Evolutionary conservation across 345 rosid species (phyloP), one percentile per base, ranked within the genome.

Genomic region (Punica granatum): DNA sequence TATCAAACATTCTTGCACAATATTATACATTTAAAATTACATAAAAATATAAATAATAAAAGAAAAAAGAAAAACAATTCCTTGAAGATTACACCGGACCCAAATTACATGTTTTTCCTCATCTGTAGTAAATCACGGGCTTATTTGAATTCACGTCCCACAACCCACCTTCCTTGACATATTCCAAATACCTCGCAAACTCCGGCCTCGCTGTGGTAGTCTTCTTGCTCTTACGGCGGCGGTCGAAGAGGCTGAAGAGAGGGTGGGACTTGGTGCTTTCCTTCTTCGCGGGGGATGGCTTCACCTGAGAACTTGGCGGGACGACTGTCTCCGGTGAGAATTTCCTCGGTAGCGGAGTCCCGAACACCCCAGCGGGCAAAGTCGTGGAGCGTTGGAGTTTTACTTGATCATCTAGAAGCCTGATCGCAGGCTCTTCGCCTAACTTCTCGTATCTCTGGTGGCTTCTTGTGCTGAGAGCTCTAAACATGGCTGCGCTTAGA

Each of bases 91-190:
- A n/a, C 61, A 9, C 28, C 13, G 28, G 10, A n/a, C 28, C 42
- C 26, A 3, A 34, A 35, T 23, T 37, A 48, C 4, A 7, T 26
- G 3, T n/a, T 46, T 1, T 58, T 39, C 0, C 48, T 78, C 67
- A 85, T 65, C 76, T 79, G 66, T 73, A 81, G 60, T 85, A 64
- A 1, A 88, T 73, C 4, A 85, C 85, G 25, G 94, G 89, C 69
- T 56, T 67, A 68, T 78, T 81, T 14, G 86, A 79, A 26, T 63
- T 70, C 2, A 8, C 25, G 77, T 86, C 90, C 92, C 97, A 91
- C 33, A 71, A 67, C 26, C 96, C 96, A 1, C 88, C 92, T 44
- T 92, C 93, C 73, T 80, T 89, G 12, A 89, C 79, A 51, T 89
- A 92, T 74, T 86, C 82, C 49, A 92, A 37, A 69, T 92, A 92